phyloP scores from a whole-genome alignment of 2,329 filamentous ascomycete species.

The Arthroderma uncinatum region DNA sequence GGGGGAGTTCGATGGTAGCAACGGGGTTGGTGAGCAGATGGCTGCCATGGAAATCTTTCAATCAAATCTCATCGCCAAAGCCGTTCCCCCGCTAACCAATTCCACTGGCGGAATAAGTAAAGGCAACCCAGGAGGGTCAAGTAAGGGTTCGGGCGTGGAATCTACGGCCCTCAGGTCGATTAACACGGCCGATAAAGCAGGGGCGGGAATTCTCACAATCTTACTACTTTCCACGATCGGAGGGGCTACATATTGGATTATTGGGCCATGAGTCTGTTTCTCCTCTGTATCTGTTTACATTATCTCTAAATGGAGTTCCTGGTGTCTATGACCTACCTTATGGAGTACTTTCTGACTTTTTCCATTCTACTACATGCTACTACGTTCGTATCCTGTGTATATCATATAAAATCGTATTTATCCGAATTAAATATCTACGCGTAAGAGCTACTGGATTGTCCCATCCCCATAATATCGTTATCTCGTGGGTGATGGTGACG shows the following conservation, averaged over 20 bases:
- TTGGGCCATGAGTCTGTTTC: not conserved
- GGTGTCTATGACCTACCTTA: not conserved
- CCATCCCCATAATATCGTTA: no score
- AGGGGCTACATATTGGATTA: constrained; percentile 11
- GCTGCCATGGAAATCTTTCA: constrained; percentile 54
- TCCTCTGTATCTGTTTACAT: not conserved
- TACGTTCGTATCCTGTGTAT: not conserved
- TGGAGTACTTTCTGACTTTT: not conserved
- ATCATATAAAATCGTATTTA: not conserved
- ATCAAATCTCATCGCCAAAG: constrained; percentile 45
- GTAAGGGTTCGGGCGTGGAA: constrained; percentile 15
- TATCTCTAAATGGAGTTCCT: not conserved
- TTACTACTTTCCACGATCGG: constrained; percentile 22
- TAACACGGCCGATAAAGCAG: constrained; percentile 28
- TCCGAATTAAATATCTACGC: no score
- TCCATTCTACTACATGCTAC: not conserved
- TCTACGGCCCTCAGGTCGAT: constrained; percentile 11
- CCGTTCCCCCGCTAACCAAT: constrained; percentile 41
- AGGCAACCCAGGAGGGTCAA: constrained; percentile 8
- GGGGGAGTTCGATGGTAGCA: constrained; percentile 44
- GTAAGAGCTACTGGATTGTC: no score
- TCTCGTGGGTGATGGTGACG: no score
- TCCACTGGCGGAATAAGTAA: constrained; percentile 46
- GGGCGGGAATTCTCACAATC: constrained; percentile 31
- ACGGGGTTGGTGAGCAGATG: constrained; percentile 59